These are phyloP conservation scores for Atkinsonella texensis DNA, from an alignment of 2,329 filamentous ascomycete genomes.

Conservation along the genomic window DNA sequence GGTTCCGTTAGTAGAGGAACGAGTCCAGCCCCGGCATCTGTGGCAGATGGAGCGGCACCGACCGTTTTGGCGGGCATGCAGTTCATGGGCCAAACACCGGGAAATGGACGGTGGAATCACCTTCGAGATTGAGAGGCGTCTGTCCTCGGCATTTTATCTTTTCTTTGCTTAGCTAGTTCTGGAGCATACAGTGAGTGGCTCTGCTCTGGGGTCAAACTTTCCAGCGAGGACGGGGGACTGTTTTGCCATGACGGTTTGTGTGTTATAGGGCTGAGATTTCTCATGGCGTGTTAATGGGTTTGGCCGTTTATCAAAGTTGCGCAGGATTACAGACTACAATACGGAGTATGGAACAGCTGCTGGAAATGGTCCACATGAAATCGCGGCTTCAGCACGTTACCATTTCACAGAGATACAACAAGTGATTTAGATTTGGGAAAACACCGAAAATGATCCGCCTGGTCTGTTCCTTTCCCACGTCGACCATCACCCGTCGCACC, in stretches of 20 bases:
- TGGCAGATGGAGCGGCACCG: constrained; percentile 16
- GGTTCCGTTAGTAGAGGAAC: constrained; percentile 36
- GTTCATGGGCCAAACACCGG: constrained; percentile 25
- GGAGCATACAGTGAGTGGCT: too few relatives aligned
- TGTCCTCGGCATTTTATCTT: not conserved
- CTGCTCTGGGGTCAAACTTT: too few relatives aligned
- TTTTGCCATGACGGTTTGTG: not conserved
- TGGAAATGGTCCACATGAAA: not conserved
- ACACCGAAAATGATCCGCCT: constrained; percentile 9
- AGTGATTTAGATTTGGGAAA: constrained; percentile 15
- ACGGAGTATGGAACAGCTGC: too few relatives aligned
- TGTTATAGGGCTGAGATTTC: not conserved
- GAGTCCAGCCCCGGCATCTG: constrained; percentile 31
- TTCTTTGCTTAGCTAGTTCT: not conserved
- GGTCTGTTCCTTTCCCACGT: constrained; percentile 1
- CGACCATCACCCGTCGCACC: constrained; percentile 10
- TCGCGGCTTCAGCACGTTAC: not conserved
- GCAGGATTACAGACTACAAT: too few relatives aligned
- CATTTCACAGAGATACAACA: not conserved
- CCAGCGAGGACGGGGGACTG: not conserved
- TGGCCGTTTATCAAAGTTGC: too few relatives aligned
- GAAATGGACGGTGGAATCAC: constrained; percentile 31
- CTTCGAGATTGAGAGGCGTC: constrained; percentile 24
- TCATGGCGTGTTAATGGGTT: not conserved
- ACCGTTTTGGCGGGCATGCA: constrained; percentile 22